A percentile compares a stretch with the other conserved stretches of the same genome.
These are phyloP conservation scores for Exophiala calicioides DNA, from an alignment of 2,329 filamentous ascomycete species.

Conservation along the genomic window DNA sequence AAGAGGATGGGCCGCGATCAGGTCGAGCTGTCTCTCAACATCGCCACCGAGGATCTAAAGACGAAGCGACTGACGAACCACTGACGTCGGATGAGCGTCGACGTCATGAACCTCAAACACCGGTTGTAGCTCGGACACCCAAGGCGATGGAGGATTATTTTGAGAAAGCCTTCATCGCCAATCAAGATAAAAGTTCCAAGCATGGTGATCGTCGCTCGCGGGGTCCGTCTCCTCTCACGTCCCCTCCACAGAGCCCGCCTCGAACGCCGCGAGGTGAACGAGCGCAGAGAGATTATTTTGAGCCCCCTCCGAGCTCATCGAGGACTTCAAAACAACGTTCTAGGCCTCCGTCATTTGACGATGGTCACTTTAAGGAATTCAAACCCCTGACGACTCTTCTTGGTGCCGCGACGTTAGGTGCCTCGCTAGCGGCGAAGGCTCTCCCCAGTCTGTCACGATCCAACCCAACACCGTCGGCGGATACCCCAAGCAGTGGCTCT, in stretches of 20 bases:
- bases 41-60: conserved; percentile 10
- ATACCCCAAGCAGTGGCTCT: conserved; percentile 20
- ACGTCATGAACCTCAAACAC: conserved; percentile 11
- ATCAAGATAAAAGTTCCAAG: conserved; percentile 21
- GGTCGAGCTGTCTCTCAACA: conserved; percentile 11
- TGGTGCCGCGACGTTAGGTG: conserved; percentile 28
- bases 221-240: conserved; percentile 28
- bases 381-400: conserved; percentile 29
- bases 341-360: conserved; percentile 26
- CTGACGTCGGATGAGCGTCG: conserved; percentile 7
- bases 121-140: conserved; percentile 18
- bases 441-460: conserved; percentile 24
- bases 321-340: conserved; percentile 23
- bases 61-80: conserved; percentile 9
- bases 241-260: conserved; percentile 33
- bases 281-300: conserved; percentile 21
- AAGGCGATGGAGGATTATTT: conserved; percentile 29
- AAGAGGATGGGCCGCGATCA: conserved; percentile 4
- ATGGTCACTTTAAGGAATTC: conserved; percentile 26
- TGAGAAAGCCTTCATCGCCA: conserved; percentile 24
- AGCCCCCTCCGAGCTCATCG: conserved; percentile 16
- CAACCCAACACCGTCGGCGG: conserved; percentile 19
- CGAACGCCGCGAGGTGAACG: conserved; percentile 26
- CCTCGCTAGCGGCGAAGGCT: conserved; percentile 26
- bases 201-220: conserved; percentile 18